Evolutionary conservation across 108 stramenopile genomes (phyloP).

Genomic region (Halocafeteria seosinensis): DNA sequence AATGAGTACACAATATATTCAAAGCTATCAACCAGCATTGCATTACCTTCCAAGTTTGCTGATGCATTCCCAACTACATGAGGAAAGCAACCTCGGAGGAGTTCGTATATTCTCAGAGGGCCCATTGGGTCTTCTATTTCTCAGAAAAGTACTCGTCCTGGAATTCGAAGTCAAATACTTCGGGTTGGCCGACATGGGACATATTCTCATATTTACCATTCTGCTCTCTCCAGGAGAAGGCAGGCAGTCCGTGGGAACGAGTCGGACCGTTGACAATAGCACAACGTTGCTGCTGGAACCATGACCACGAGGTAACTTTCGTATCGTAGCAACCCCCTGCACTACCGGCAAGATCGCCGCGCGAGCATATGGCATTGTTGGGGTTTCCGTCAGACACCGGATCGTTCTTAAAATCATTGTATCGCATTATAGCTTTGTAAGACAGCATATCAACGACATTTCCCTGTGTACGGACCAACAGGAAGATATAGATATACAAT

Average conservation of each 20-base stretch:
- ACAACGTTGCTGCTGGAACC: not conserved
- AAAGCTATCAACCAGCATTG: too few species aligned
- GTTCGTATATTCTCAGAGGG: too few species aligned
- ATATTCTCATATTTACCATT: not conserved
- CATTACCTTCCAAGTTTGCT: too few species aligned
- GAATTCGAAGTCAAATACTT: slow-evolving; percentile 1
- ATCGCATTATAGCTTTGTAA: slow-evolving; percentile 9
- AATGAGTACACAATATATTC: too few species aligned
- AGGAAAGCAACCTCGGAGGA: too few species aligned
- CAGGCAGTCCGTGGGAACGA: not conserved
- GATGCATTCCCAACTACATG: too few species aligned
- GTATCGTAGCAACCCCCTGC: slow-evolving; percentile 14
- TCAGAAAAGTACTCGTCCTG: too few species aligned
- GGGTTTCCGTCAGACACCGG: slow-evolving; percentile 4
- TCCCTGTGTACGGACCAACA: too few species aligned
- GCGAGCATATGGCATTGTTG: slow-evolving; percentile 8
- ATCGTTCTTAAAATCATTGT: slow-evolving; percentile 18
- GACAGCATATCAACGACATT: slow-evolving; percentile 2
- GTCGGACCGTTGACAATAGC: slow-evolving; percentile 13
- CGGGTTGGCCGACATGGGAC: slow-evolving; percentile 4
- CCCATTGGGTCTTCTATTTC: too few species aligned
- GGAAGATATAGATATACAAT: too few species aligned
- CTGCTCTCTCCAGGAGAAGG: slow-evolving; percentile 7
- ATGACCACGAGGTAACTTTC: not conserved
- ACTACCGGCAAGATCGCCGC: slow-evolving; percentile 8